Evolutionary conservation across 2,329 filamentous ascomycete species (phyloP), one percentile per base, ranked within the genome.

Genomic region (Epichloe bromicola): DNA sequence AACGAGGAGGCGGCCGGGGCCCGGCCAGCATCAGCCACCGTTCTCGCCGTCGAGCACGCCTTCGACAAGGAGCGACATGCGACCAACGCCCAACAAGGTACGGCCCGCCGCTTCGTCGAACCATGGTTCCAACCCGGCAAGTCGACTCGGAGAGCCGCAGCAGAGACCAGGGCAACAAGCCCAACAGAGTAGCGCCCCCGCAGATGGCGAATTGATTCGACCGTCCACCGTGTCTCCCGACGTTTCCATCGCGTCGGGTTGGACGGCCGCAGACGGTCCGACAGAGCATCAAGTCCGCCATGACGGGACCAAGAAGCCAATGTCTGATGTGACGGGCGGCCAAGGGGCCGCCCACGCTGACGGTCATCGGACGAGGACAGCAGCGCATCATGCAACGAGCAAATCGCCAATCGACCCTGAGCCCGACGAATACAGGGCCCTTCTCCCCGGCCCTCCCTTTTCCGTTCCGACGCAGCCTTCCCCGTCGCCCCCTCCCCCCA

Each of bases 151-250:
- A 10, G 20, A 39, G 19, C 20, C 17, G 19, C 12, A 34, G 6
- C 19, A 3, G 36, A 33, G 12, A 20, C 19, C 19, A 17, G 34
- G 20, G 8, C 34, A 39, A 3, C 33, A 39, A 26, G 7, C 34
- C 23, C 33, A 44, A 5, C 33, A 44, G 3, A 39, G 23, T 5
- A 39, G n/a, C 12, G 36, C 4, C 4, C n/a, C 30, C 19, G 36
- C 42, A 2, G 44, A 49, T 8, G 47, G 47, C 4, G 55, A 51
- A 8, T 14, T 45, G 5, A n/a, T 51, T n/a, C 42, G 45, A 19
- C 46, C 34, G 4, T 41, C 44, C 7, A 51, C 49, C 6, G 51
- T 55, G n/a, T 57, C 54, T 14, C 55, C 55, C 2, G 51, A 54
- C 7, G 20, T 47, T 23, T 56, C 51, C 19, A 39, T 43, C 0